Evolutionary conservation across 2,329 filamentous ascomycete species (phyloP).

Genomic region (Hypoxylon sp.): DNA sequence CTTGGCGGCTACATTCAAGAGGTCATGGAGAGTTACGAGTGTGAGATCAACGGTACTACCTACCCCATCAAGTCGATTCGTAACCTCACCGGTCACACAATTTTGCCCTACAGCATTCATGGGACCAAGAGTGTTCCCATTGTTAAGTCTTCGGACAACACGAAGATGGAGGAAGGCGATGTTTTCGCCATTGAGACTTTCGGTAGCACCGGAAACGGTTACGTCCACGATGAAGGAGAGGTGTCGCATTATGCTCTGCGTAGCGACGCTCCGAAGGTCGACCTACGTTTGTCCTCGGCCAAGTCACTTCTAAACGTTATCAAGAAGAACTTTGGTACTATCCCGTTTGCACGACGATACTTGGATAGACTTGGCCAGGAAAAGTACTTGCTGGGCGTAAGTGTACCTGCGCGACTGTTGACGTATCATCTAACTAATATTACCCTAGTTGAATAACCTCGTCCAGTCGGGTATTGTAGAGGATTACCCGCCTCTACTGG

Average conservation of each 20-base stretch:
- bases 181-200: conserved; percentile 97
- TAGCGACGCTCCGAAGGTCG: conserved; percentile 79
- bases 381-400: conserved; percentile 90
- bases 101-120: conserved; percentile 90
- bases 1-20: conserved; percentile 89
- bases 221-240: conserved; percentile 90
- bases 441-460: conserved; percentile 81
- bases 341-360: conserved; percentile 92
- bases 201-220: conserved; percentile 91
- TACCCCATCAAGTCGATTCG: conserved; percentile 88
- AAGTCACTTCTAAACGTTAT: conserved; percentile 90
- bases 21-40: conserved; percentile 93
- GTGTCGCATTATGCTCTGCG: conserved; percentile 89
- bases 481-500: conserved; percentile 88
- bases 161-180: conserved; percentile 98
- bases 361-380: conserved; percentile 94
- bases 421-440: conserved; percentile 50
- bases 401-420: conserved; percentile 50
- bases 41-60: conserved; percentile 83
- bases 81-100: conserved; percentile 91
- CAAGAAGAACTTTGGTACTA: conserved; percentile 95
- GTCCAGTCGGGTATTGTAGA: conserved; percentile 88
- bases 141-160: conserved; percentile 87
- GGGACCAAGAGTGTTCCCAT: conserved; percentile 95
- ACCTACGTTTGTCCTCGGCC: conserved; percentile 82